Conservation (phyloP, 2,329 filamentous ascomycete species). For the Acarospora socialis region DNA sequence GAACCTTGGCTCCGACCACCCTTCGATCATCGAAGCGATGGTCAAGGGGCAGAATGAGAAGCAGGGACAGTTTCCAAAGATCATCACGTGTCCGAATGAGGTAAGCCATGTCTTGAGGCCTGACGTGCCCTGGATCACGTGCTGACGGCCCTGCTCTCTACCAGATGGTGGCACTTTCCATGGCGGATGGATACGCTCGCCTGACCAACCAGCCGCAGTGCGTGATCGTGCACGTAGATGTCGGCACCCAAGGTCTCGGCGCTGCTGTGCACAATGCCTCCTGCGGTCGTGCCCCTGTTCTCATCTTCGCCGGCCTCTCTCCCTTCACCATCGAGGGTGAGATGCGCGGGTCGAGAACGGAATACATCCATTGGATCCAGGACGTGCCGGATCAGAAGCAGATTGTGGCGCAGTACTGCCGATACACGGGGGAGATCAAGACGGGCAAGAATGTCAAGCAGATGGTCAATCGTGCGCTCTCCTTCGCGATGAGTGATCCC, state of each 20-base stretch:
- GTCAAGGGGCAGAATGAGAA: slow-evolving; percentile 15
- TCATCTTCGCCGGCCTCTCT: slow-evolving; percentile 32
- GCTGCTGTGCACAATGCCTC: slow-evolving; percentile 19
- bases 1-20: slow-evolving; percentile 38
- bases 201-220: slow-evolving; percentile 14
- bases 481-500: slow-evolving; percentile 53
- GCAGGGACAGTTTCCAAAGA: slow-evolving; percentile 13
- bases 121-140: no score
- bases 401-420: slow-evolving; percentile 22
- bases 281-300: slow-evolving; percentile 20
- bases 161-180: no score
- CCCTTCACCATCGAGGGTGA: slow-evolving; percentile 32
- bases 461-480: slow-evolving; percentile 16
- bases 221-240: slow-evolving; percentile 20
- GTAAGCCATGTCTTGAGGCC: no score
- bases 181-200: no score
- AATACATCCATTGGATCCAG: slow-evolving; percentile 32
- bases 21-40: slow-evolving; percentile 20
- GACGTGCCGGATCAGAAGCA: slow-evolving; percentile 30
- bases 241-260: slow-evolving; percentile 17
- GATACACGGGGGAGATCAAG: slow-evolving; percentile 20
- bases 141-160: no score
- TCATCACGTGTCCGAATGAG: slow-evolving; percentile 22
- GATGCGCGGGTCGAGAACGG: slow-evolving; percentile 22
- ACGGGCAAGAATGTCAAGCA: slow-evolving; percentile 19